These are phyloP conservation scores for Wickerhamiella parazyma DNA, from an alignment of 805 yeast genomes.

Conservation along the genomic window DNA sequence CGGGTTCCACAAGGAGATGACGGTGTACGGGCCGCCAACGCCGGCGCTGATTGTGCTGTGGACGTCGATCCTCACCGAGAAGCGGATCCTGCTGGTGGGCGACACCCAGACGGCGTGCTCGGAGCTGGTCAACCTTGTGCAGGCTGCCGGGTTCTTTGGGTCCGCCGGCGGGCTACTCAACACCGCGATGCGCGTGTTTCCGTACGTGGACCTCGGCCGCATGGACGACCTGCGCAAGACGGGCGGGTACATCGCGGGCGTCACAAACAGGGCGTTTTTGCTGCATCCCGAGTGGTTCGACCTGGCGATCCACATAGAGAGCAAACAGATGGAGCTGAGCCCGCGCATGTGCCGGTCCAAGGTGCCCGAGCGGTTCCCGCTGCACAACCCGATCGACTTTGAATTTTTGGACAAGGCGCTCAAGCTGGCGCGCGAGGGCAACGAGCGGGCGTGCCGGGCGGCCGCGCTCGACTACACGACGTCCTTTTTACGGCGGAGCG, in stretches of 20 bases:
- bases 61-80: constrained; percentile 41
- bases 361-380: constrained; percentile 10
- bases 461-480: constrained; percentile 4
- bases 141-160: constrained; percentile 35
- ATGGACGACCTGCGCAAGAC: constrained; percentile 37
- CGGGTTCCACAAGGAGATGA: constrained; percentile 29
- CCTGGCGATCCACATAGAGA: constrained; percentile 39
- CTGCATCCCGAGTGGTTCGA: constrained; percentile 44
- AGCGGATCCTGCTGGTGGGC: constrained; percentile 36
- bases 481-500: constrained; percentile 7
- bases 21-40: constrained; percentile 40
- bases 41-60: constrained; percentile 41
- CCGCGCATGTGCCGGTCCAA: constrained; percentile 8
- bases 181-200: constrained; percentile 36
- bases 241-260: constrained; percentile 43
- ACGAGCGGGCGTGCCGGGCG: constrained; percentile 11
- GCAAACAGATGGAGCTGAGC: constrained; percentile 26
- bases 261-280: constrained; percentile 46
- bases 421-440: constrained; percentile 1
- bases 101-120: constrained; percentile 35
- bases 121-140: constrained; percentile 37
- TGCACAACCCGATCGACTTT: constrained; percentile 4
- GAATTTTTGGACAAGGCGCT: constrained; percentile 1
- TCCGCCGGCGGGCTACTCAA: constrained; percentile 44
- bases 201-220: constrained; percentile 43